A percentile compares a stretch with the other conserved stretches of the same genome.
These are phyloP conservation scores for Tetrapisispora pingtungensis DNA, from an alignment of 805 yeast species.

Conservation along the genomic window DNA sequence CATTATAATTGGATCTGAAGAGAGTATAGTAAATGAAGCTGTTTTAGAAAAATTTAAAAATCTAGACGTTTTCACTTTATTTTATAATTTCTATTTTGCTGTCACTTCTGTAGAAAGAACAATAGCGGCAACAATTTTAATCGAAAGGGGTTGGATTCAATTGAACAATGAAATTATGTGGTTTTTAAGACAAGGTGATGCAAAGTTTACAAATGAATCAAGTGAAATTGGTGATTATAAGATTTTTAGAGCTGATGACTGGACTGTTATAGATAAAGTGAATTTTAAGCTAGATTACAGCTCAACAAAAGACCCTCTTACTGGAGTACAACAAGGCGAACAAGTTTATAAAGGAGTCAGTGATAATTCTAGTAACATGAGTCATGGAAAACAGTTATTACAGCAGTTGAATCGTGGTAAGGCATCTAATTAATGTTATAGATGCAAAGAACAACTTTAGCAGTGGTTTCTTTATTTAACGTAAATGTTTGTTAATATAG, in stretches of 20 bases:
- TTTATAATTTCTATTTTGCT: constrained; percentile 37
- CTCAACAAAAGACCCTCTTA: constrained; percentile 11
- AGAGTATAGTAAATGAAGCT: constrained; percentile 5
- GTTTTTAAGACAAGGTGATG: constrained; percentile 33
- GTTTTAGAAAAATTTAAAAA: constrained; percentile 22
- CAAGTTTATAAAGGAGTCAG: background rate
- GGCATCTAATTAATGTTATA: background rate
- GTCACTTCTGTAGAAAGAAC: constrained; percentile 34
- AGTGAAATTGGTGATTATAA: constrained; percentile 37
- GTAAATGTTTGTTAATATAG: background rate
- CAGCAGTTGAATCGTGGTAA: constrained; percentile 24
- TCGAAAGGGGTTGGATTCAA: constrained; percentile 33
- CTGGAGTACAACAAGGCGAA: background rate
- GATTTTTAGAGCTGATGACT: constrained; percentile 35
- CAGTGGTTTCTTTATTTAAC: background rate
- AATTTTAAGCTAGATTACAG: constrained; percentile 33
- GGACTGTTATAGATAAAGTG: constrained; percentile 35
- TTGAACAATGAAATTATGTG: constrained; percentile 27
- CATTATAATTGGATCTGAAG: background rate
- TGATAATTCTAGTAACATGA: background rate
- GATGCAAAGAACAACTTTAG: background rate
- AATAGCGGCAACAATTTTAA: constrained; percentile 28
- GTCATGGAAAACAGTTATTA: constrained; percentile 24
- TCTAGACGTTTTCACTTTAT: constrained; percentile 31
- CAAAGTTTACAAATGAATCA: constrained; percentile 31